Evolutionary conservation across 1,139 yeast species (phyloP).

Genomic region (Yamadazyma diddensiae): DNA sequence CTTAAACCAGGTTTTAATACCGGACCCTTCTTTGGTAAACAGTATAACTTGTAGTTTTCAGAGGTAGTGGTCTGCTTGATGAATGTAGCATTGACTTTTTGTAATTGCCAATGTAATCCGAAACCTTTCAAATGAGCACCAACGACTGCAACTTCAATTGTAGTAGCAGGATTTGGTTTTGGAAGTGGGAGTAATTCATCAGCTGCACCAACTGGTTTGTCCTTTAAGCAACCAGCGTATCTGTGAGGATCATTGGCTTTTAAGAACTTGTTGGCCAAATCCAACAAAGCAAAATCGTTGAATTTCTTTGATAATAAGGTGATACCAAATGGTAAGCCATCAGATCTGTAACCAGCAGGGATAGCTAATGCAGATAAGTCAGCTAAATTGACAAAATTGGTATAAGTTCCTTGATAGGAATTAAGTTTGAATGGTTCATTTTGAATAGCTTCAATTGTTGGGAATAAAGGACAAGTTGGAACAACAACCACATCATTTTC

Average conservation of each 20-base stretch:
- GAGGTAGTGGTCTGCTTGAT: slow-evolving; percentile 67
- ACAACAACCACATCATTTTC: slow-evolving; percentile 74
- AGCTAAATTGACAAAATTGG: slow-evolving; percentile 92
- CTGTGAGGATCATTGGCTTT: slow-evolving; percentile 30
- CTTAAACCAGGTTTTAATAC: slow-evolving; percentile 85
- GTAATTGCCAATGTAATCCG: slow-evolving; percentile 92
- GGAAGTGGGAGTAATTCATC: slow-evolving; percentile 42
- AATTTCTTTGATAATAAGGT: slow-evolving; percentile 79
- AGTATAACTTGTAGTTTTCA: slow-evolving; percentile 70
- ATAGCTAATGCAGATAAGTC: slow-evolving; percentile 89
- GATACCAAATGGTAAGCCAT: slow-evolving; percentile 88
- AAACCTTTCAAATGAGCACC: slow-evolving; percentile 92
- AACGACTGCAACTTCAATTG: slow-evolving; percentile 76
- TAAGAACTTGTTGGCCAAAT: slow-evolving; percentile 73
- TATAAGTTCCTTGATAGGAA: slow-evolving; percentile 93
- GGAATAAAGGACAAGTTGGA: slow-evolving; percentile 93
- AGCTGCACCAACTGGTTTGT: slow-evolving; percentile 31
- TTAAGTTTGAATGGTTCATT: slow-evolving; percentile 80
- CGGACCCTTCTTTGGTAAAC: slow-evolving; percentile 79
- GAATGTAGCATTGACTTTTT: slow-evolving; percentile 78
- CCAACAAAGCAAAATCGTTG: slow-evolving; percentile 84
- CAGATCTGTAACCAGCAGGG: slow-evolving; percentile 82
- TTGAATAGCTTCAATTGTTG: slow-evolving; percentile 67
- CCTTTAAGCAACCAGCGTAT: slow-evolving; percentile 41
- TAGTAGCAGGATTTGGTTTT: slow-evolving; percentile 20